Percentiles rank a stretch among this genome's conserved stretches.
phyloP scores from a whole-genome alignment of 108 stramenopile genomes.

The Pinguiococcus pyrenoidosus region DNA sequence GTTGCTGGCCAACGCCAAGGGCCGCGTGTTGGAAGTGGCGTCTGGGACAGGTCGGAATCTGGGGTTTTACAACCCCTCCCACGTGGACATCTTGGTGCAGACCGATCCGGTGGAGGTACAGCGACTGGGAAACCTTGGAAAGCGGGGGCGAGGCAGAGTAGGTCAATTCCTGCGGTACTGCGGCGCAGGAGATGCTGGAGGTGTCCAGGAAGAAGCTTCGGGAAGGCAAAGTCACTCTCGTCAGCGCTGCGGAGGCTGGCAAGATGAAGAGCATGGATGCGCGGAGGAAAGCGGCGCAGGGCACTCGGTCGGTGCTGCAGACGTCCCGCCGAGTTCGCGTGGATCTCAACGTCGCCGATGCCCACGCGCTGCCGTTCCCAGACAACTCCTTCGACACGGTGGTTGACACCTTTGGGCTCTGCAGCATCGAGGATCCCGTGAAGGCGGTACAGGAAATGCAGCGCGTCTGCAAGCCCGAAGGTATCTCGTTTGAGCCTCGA shows the following conservation, averaged over 20 bases:
- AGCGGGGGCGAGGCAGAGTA: too few relatives aligned
- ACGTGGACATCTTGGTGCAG: slow-evolving; percentile 48
- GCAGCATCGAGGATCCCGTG: slow-evolving; percentile 70
- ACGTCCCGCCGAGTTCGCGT: neutral
- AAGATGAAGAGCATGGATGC: neutral
- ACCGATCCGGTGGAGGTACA: too few relatives aligned
- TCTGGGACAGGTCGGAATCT: slow-evolving; percentile 72
- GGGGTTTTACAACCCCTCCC: slow-evolving; percentile 41
- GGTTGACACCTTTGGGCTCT: slow-evolving; percentile 82
- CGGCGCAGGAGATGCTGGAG: slow-evolving; percentile 58
- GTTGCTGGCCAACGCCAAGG: too few relatives aligned
- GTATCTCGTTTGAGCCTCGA: too few relatives aligned
- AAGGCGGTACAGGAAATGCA: slow-evolving; percentile 59
- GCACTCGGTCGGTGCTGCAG: too few relatives aligned
- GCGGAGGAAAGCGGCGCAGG: neutral
- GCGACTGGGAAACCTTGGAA: too few relatives aligned
- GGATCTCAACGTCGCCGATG: slow-evolving; percentile 41
- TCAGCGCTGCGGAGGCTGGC: neutral
- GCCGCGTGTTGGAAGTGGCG: slow-evolving; percentile 65
- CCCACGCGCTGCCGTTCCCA: slow-evolving; percentile 37
- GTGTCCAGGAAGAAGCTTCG: slow-evolving; percentile 19
- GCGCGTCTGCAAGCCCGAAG: slow-evolving; percentile 59
- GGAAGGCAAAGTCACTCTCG: neutral
- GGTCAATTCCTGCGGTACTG: too few relatives aligned
- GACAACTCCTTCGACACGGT: slow-evolving; percentile 63